Evolutionary conservation across 805 yeast species (phyloP).

Genomic region (Candida golubevii): DNA sequence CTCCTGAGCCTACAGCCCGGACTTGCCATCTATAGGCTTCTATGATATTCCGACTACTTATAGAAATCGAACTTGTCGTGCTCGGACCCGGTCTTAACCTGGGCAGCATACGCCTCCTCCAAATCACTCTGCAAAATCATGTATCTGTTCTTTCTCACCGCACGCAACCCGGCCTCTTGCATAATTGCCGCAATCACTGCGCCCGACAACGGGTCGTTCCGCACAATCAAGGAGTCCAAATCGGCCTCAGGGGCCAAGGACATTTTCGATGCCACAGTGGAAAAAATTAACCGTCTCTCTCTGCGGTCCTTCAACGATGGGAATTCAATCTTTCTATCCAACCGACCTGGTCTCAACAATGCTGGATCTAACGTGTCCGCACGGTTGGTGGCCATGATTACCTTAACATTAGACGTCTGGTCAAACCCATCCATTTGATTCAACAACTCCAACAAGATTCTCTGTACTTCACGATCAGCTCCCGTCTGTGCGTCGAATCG

Average conservation of each 20-base stretch:
- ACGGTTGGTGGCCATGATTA: constrained; percentile 98
- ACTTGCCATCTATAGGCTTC: constrained; percentile 48
- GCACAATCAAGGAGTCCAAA: constrained; percentile 85
- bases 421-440: constrained; percentile 99
- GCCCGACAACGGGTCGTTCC: constrained; percentile 97
- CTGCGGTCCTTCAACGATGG: constrained; percentile 95
- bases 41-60: constrained; percentile 43
- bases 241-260: constrained; percentile 97
- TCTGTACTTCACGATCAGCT: constrained; percentile 98
- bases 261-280: constrained; percentile 96
- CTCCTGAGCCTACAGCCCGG: constrained; percentile 57
- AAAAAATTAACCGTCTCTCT: constrained; percentile 93
- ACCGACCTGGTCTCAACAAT: constrained; percentile 93
- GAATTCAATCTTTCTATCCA: constrained; percentile 96
- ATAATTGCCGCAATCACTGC: constrained; percentile 97
- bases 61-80: constrained; percentile 97
- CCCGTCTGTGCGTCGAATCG: constrained; percentile 99
- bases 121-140: constrained; percentile 93
- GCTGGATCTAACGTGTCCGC: constrained; percentile 99
- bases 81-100: constrained; percentile 92
- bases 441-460: constrained; percentile 89
- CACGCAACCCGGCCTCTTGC: constrained; percentile 99
- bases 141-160: constrained; percentile 96
- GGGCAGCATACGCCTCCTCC: constrained; percentile 96
- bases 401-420: constrained; percentile 91